Evolutionary conservation across 306 rosid genomes (phyloP).

Genomic region (Prunus mira): DNA sequence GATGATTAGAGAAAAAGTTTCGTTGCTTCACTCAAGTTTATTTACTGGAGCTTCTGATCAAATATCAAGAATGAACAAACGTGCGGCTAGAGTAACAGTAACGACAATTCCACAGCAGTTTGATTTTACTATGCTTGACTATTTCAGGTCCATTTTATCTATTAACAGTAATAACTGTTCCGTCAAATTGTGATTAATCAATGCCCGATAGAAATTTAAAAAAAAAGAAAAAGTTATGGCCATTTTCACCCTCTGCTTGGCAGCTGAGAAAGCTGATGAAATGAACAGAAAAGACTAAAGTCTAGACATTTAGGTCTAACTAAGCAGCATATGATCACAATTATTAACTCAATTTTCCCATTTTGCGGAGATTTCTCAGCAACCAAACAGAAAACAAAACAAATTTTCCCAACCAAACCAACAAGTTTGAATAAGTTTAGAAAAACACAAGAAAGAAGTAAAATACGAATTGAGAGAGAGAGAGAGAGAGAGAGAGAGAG

Average conservation of each 20-base stretch:
- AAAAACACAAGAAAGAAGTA: neutral
- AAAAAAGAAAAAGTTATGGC: neutral
- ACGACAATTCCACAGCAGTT: neutral
- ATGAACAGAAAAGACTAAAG: neutral
- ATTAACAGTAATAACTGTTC: neutral
- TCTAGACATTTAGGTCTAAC: neutral
- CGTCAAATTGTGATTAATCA: neutral
- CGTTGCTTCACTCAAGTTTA: neutral
- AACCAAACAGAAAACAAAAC: neutral
- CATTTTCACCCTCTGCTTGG: neutral
- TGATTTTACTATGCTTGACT: neutral
- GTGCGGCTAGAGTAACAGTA: neutral
- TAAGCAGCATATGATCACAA: neutral
- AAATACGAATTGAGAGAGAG: neutral
- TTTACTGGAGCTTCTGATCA: neutral
- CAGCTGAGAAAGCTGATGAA: neutral
- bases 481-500: neutral
- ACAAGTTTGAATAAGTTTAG: neutral
- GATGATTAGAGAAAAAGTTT: neutral
- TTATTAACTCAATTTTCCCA: too few species aligned
- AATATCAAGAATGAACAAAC: neutral
- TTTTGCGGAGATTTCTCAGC: constrained; percentile 5
- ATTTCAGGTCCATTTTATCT: neutral
- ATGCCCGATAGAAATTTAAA: neutral
- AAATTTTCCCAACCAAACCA: neutral